These are phyloP conservation scores for Phtheirospermum japonicum DNA, from an alignment of 257 asterid genomes.

Conservation along the genomic window DNA sequence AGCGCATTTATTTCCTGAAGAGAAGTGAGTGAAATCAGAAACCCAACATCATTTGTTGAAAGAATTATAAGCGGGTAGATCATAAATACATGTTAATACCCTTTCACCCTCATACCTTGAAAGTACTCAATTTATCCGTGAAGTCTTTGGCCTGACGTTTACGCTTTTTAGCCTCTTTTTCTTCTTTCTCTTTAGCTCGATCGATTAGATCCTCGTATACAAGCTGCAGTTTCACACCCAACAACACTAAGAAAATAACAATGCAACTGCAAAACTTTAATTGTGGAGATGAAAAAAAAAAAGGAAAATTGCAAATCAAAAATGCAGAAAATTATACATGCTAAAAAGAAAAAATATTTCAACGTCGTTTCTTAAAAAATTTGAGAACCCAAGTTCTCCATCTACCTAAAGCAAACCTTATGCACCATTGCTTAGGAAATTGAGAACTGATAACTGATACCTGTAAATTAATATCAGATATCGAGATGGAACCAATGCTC, in stretches of 20 bases:
- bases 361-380: neutral
- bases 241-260: conserved; percentile 14
- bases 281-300: neutral
- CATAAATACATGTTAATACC: conserved; percentile 1
- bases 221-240: conserved; percentile 54
- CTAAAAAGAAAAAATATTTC: neutral
- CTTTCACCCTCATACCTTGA: conserved; percentile 52
- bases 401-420: neutral
- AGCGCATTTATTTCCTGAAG: conserved; percentile 65
- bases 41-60: neutral
- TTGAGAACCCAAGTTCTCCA: conserved; percentile 1
- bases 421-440: conserved; percentile 5
- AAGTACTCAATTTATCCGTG: conserved; percentile 60
- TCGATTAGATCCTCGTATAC: conserved; percentile 79
- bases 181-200: conserved; percentile 96
- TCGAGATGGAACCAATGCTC: conserved; percentile 37
- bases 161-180: conserved; percentile 87
- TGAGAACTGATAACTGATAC: conserved; percentile 35
- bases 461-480: conserved; percentile 82
- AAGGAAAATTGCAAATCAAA: neutral
- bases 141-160: conserved; percentile 87
- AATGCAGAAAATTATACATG: conserved; percentile 1
- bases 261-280: conserved; percentile 10
- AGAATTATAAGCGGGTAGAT: neutral
- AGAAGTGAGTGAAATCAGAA: conserved; percentile 1